These are phyloP conservation scores for Penstemon eatonii DNA, from an alignment of 257 asterid species.

Conservation along the genomic window DNA sequence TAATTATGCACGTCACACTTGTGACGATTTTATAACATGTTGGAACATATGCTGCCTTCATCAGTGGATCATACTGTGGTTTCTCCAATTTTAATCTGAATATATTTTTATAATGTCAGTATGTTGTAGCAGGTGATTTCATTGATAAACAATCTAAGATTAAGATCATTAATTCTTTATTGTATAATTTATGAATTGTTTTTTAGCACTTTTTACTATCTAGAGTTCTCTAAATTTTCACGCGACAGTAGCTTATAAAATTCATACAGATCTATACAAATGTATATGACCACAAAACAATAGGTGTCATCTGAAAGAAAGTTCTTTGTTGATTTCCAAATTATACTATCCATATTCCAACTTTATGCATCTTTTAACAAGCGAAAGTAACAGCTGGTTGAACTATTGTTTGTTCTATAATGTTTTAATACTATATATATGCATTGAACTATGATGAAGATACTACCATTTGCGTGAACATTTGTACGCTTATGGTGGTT, in stretches of 20 bases:
- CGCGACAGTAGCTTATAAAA: background rate
- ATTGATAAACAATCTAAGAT: background rate
- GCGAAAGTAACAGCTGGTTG: background rate
- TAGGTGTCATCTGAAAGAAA: no score
- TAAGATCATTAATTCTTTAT: background rate
- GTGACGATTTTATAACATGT: background rate
- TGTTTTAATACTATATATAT: slow-evolving; percentile 10
- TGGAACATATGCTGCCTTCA: slow-evolving; percentile 4
- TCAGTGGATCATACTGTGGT: background rate
- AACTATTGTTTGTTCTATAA: background rate
- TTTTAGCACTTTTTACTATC: background rate
- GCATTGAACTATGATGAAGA: background rate
- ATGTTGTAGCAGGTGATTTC: background rate
- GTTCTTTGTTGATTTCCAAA: background rate
- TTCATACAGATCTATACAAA: background rate
- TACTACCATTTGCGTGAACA: slow-evolving; percentile 3
- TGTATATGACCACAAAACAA: background rate
- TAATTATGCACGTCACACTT: slow-evolving; percentile 5
- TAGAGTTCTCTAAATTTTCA: background rate
- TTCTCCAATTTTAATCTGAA: background rate
- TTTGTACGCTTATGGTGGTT: background rate
- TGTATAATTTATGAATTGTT: background rate
- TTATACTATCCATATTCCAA: background rate
- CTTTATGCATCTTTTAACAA: slow-evolving; percentile 1
- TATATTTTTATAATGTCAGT: background rate